A percentile compares a stretch with the other conserved stretches of the same genome.
Evolutionary conservation across 257 asterid genomes (phyloP).

Genomic region (Nicotiana paniculata): DNA sequence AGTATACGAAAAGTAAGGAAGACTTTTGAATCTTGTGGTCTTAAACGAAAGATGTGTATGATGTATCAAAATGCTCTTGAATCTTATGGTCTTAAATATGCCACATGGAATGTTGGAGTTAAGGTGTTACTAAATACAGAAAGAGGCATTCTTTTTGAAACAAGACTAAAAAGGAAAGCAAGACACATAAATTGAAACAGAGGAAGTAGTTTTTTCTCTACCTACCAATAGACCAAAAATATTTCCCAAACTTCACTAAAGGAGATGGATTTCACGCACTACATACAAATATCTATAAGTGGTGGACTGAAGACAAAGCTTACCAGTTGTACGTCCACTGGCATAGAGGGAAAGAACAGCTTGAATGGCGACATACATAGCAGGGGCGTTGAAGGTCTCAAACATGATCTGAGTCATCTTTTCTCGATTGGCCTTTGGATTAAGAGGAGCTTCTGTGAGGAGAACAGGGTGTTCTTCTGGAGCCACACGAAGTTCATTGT

Average conservation of each 20-base stretch:
- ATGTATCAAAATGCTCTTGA: too few species aligned
- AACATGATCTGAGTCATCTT: conserved; percentile 40
- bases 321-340: conserved; percentile 43
- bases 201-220: neutral
- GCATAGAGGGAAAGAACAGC: conserved; percentile 42
- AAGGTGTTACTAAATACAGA: too few species aligned
- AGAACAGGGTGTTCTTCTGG: conserved; percentile 38
- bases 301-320: neutral
- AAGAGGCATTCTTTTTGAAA: too few species aligned
- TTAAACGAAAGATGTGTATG: too few species aligned
- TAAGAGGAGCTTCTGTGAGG: conserved; percentile 28
- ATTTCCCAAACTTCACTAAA: neutral
- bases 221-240: neutral
- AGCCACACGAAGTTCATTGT: conserved; percentile 49
- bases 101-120: too few species aligned
- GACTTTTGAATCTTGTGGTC: too few species aligned
- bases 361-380: conserved; percentile 62
- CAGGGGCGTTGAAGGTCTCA: conserved; percentile 53
- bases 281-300: neutral
- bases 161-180: too few species aligned
- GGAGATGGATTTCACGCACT: neutral
- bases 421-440: conserved; percentile 29
- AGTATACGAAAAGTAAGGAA: too few species aligned
- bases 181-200: too few species aligned
- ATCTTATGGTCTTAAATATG: too few species aligned